Base-by-base conservation (phyloP, 805 yeast species). In the Yamadazyma philogaea region DNA sequence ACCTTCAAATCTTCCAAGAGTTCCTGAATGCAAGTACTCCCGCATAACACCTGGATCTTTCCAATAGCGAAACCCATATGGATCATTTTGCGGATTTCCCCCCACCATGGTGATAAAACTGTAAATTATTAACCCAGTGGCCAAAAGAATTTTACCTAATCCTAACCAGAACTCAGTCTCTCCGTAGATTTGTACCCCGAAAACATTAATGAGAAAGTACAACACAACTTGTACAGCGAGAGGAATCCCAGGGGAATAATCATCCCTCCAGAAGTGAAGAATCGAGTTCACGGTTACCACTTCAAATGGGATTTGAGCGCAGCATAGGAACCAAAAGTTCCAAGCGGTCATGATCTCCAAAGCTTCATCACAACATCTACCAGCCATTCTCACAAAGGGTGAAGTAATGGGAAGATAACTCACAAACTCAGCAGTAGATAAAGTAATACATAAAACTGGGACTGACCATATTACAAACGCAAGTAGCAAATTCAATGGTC, bases 61-160 rank as follows among this genome's bases (percentile, higher is more conserved):
- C 74, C 71, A 73, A 50, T 70, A 61, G 37, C 72, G 55, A 59
- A 76, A 76, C 1, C 81, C 81, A 53, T 68, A 76, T 4, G 67
- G 75, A 48, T 75, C 77, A 34, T 76, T 79, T 31, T 69, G 60
- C 1, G 95, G 95, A 58, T 87, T 87, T 20, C 95, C 96, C 22
- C 96, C 96, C 28, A 84, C 78, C 95, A 87, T 87, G 5, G 89
- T 81, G 41, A 86, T 59, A 52, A 87, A 82, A 1, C 93, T 85
- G 61, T 84, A 87, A 20, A 83, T 54, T 45, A 87, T 74, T 36
- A 87, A 68, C 2, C 93, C 95, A n/a, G 82, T 58, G 11, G 90
- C 88, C 37, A 87, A 68, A 4, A 86, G 48, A 43, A 87, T 77
- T 56, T 87, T 87, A 37, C 86, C 83, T 21, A 86, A 55, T 16